Evolutionary conservation across 768 basidiomycete species (phyloP).

Genomic region (Tulasnella sp.): DNA sequence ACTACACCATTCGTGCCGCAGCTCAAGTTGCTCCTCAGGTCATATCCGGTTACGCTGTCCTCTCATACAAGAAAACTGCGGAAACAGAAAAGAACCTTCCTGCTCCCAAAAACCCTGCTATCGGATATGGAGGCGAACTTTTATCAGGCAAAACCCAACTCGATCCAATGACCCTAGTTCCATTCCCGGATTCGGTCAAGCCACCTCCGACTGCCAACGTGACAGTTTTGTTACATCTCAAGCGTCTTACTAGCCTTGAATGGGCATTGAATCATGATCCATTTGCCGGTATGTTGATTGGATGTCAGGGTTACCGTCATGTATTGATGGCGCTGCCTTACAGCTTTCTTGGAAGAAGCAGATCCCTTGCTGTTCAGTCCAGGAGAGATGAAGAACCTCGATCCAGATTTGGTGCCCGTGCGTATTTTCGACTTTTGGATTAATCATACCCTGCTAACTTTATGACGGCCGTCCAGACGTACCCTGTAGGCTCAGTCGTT

Average conservation of each 20-base stretch:
- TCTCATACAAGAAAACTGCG: no score
- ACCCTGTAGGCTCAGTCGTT: slow-evolving; percentile 1
- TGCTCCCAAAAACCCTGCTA: background rate
- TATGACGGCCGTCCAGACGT: background rate
- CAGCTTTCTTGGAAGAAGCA: background rate
- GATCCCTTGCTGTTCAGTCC: slow-evolving; percentile 1
- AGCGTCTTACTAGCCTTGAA: background rate
- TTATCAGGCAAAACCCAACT: background rate
- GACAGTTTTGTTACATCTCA: background rate
- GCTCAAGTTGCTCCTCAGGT: background rate
- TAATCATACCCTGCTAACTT: no score
- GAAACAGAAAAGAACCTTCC: no score
- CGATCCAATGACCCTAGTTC: slow-evolving; percentile 2
- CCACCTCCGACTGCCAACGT: background rate
- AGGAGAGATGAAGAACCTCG: background rate
- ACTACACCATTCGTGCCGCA: slow-evolving; percentile 5
- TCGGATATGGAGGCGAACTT: slow-evolving; percentile 4
- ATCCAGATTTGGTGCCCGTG: background rate
- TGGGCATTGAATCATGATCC: slow-evolving; percentile 3
- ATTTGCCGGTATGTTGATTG: no score
- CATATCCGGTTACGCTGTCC: slow-evolving; percentile 12
- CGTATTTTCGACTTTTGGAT: no score
- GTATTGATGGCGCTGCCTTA: background rate
- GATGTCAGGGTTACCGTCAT: background rate
- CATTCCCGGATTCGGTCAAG: background rate